phyloP scores from a whole-genome alignment of 768 basidiomycete genomes.

The Tremella yokohamensis region DNA sequence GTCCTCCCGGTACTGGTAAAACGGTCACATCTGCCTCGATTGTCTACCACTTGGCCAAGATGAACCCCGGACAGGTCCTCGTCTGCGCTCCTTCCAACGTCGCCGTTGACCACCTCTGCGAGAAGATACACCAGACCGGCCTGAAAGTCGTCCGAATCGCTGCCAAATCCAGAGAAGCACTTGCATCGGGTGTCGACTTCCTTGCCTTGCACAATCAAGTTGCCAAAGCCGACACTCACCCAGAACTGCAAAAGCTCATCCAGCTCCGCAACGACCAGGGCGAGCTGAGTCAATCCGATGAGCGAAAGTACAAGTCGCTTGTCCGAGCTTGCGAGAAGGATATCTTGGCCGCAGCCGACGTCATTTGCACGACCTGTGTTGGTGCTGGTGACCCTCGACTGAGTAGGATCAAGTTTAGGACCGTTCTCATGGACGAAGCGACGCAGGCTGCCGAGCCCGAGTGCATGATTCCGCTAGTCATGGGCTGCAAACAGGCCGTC shows the following conservation, averaged over 20 bases:
- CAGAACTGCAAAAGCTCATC: constrained; percentile 96
- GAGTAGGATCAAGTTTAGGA: constrained; percentile 96
- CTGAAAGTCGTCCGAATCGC: constrained; percentile 96
- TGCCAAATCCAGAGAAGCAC: constrained; percentile 95
- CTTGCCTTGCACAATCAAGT: constrained; percentile 96
- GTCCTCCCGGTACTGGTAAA: constrained; percentile 97
- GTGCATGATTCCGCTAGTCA: constrained; percentile 97
- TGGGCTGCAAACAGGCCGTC: constrained; percentile 97
- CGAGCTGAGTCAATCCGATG: constrained; percentile 91
- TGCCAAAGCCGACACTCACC: constrained; percentile 90
- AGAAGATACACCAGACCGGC: constrained; percentile 99
- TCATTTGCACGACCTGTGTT: constrained; percentile 97
- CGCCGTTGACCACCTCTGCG: constrained; percentile 96
- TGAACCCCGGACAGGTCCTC: constrained; percentile 98
- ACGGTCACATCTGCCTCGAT: constrained; percentile 99
- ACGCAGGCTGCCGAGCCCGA: constrained; percentile 98
- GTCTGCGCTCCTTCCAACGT: constrained; percentile 99
- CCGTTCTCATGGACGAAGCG: constrained; percentile 96
- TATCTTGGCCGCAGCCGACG: constrained; percentile 89
- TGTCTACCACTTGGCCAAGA: constrained; percentile 96
- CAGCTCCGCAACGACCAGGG: constrained; percentile 97
- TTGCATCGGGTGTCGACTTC: constrained; percentile 92
- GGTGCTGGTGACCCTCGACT: constrained; percentile 94
- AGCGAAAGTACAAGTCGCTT: constrained; percentile 94
- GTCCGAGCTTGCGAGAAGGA: constrained; percentile 96